Evolutionary conservation across 2,329 filamentous ascomycete species (phyloP), one percentile per base, ranked within the genome.

Genomic region (Diaporthe vaccinii): DNA sequence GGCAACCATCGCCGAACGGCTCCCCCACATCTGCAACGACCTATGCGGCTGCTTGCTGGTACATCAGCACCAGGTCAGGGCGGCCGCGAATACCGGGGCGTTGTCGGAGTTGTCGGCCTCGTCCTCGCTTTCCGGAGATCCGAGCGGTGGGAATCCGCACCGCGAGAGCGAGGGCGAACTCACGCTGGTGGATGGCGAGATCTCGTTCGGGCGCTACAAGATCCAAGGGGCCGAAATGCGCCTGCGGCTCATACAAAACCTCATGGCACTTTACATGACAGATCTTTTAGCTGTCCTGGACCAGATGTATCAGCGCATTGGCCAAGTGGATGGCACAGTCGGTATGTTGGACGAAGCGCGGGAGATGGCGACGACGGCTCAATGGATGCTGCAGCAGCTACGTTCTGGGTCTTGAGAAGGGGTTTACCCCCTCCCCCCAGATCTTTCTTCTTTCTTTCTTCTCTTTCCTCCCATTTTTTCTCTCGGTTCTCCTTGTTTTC

Each of bases 231-330:
- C 17, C 15, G 25, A 67, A n/a, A 67, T 67, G 41, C 41, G 39
- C 25, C 61, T 67, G 25, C 61, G 61, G 61, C 61, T 67, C n/a
- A 49, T 67, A 49, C 61, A 67, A n/a, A 67, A 67, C 7, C 61
- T 49, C 25, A 67, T 67, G 61, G 12, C 41, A 34, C 61, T 67
- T 3, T 17, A 67, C 39, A 49, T 67, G 61, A 67, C 36, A n/a
- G 61, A 67, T n/a, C 41, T 67, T 2, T 6, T 67, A 9, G 39
- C 61, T 6, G 5, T 67, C 15, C 25, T 67, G 25, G 61, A 49
- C n/a, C 61, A 34, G 39, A 7, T 67, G n/a, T 67, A 2, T 6
- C 61, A 34, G n/a, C 61, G 61, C 61, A 49, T 49, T 14, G 61
- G 61, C 15, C 61, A 67, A 12, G 61, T 67, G 8, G 39, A 67